These are phyloP conservation scores for Novymonas esmeraldas DNA, from an alignment of 208 protist genomes.

Conservation along the genomic window DNA sequence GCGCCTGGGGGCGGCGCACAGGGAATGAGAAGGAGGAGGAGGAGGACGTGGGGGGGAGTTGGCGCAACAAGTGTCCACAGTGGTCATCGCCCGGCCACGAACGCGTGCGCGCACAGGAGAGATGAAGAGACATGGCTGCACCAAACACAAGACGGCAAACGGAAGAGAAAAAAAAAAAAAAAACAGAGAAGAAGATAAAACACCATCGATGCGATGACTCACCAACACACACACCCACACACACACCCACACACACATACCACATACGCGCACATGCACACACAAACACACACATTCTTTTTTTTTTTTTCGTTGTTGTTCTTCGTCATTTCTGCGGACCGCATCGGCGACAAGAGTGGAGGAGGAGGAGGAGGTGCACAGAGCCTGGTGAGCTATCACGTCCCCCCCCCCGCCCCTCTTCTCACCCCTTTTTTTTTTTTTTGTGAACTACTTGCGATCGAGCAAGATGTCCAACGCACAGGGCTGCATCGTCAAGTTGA, in stretches of 20 bases:
- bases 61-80: too few relatives aligned
- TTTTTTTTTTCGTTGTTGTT: too few relatives aligned
- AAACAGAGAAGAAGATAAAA: background rate
- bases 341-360: background rate
- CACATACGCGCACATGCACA: background rate
- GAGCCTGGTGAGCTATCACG: too few relatives aligned
- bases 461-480: conserved; percentile 77
- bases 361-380: background rate
- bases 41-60: background rate
- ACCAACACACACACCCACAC: background rate
- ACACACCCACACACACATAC: background rate
- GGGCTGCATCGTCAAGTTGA: conserved; percentile 75
- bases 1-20: background rate
- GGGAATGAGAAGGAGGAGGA: background rate
- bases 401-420: too few relatives aligned
- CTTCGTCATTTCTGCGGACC: too few relatives aligned
- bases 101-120: background rate
- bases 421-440: too few relatives aligned
- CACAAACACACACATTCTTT: too few relatives aligned
- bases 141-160: background rate
- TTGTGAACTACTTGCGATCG: conserved; percentile 39
- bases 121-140: background rate
- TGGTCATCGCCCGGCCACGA: too few relatives aligned
- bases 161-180: background rate
- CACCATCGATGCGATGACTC: background rate